These are phyloP conservation scores for Geotrichum armillariae DNA, from an alignment of 1,139 yeast genomes.

Conservation along the genomic window DNA sequence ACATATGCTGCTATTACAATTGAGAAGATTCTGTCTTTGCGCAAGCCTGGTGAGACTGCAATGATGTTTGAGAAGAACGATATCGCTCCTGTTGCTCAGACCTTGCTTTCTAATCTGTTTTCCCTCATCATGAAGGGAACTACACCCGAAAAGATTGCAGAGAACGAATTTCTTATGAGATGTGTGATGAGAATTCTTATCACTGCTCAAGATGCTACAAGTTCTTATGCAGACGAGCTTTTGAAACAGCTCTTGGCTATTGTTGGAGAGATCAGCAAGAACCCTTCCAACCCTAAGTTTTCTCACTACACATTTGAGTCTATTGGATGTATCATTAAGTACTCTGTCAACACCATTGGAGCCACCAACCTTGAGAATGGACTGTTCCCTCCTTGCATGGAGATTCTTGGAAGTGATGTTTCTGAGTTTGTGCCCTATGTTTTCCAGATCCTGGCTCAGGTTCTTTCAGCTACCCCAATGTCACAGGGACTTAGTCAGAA, in stretches of 20 bases:
- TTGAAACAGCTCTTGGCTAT: constrained; percentile 69
- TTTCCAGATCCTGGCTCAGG: constrained; percentile 80
- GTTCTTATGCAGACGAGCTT: constrained; percentile 41
- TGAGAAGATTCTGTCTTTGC: constrained; percentile 80
- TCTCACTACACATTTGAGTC: constrained; percentile 90
- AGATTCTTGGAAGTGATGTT: constrained; percentile 75
- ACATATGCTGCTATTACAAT: constrained; percentile 93
- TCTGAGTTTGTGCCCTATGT: constrained; percentile 94
- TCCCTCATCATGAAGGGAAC: constrained; percentile 58
- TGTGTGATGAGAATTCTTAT: constrained; percentile 81
- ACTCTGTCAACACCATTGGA: constrained; percentile 43
- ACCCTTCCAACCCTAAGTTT: constrained; percentile 94
- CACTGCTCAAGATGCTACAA: constrained; percentile 64
- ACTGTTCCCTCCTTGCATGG: constrained; percentile 66
- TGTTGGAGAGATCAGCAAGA: constrained; percentile 68
- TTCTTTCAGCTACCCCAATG: constrained; percentile 64
- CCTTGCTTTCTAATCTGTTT: constrained; percentile 64
- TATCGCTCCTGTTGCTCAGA: constrained; percentile 55
- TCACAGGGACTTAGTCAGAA: constrained; percentile 55
- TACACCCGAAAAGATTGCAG: constrained; percentile 89
- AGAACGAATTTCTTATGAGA: constrained; percentile 90
- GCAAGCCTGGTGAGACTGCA: constrained; percentile 47
- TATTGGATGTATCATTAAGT: constrained; percentile 72
- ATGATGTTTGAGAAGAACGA: constrained; percentile 72
- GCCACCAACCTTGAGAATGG: constrained; percentile 47